Evolutionary conservation across 2,329 filamentous ascomycete genomes (phyloP).

Genomic region (Rhytidhysteron rufulum): DNA sequence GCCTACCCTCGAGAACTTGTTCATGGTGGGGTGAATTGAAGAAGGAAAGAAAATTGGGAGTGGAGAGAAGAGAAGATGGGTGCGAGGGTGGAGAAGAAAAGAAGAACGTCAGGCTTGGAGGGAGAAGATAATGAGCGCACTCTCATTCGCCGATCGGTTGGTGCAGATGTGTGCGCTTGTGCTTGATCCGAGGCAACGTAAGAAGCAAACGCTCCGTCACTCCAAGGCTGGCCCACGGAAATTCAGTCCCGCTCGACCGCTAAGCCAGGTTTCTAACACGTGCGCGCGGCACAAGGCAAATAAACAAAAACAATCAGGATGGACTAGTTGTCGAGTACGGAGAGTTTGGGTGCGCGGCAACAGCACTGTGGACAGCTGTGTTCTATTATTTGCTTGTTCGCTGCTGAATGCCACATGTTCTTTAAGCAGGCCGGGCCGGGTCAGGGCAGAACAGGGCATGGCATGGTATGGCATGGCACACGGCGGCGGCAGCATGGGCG

Average conservation of each 20-base stretch:
- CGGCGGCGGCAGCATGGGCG: too few relatives aligned
- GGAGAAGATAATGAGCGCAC: constrained; percentile 23
- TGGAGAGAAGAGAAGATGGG: constrained; percentile 16
- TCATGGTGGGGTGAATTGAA: constrained; percentile 50
- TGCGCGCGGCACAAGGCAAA: constrained; percentile 12
- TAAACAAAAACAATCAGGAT: neutral
- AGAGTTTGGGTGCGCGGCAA: too few relatives aligned
- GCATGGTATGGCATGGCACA: too few relatives aligned
- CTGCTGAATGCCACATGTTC: too few relatives aligned
- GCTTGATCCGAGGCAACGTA: constrained; percentile 1
- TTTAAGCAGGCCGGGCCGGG: too few relatives aligned
- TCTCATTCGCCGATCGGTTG: constrained; percentile 1
- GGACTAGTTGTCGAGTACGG: too few relatives aligned
- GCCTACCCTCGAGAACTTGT: constrained; percentile 68
- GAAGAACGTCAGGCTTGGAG: constrained; percentile 30
- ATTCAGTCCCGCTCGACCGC: constrained; percentile 28
- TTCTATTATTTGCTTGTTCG: too few relatives aligned
- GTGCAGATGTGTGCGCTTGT: constrained; percentile 1
- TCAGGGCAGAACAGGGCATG: too few relatives aligned
- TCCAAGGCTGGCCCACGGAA: constrained; percentile 11
- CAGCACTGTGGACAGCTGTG: too few relatives aligned
- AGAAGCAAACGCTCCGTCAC: constrained; percentile 12
- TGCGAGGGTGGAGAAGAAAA: constrained; percentile 27
- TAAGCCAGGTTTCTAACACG: too few relatives aligned
- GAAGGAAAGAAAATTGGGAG: constrained; percentile 9